Evolutionary conservation across 257 asterid genomes (phyloP), one percentile per base, ranked within the genome.

Genomic region (Ehretia macrophylla): DNA sequence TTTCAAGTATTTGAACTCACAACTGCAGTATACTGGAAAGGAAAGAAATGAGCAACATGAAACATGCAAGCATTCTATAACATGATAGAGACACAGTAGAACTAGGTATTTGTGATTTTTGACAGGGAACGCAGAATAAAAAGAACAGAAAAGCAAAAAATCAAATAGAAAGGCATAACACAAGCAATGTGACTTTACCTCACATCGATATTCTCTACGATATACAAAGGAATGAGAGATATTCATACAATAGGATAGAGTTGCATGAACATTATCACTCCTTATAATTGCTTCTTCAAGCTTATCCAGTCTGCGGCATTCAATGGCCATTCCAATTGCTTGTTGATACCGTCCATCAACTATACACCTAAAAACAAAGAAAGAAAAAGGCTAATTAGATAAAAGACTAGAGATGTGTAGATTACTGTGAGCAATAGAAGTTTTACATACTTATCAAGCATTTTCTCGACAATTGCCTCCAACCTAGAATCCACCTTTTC

Each of bases 401-500:
- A 48, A 69, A 17, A 42, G 12, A 55, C 17, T 51, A 64, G 14
- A 45, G 58, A 52, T 16, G 45, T 22, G 17, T 12, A 37, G 5
- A 14, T n/a, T 16, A 32, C 45, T 9, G 57, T 18, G 17, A 37
- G 56, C 35, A 23, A 14, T 35, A 46, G 27, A 32, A 68, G 60
- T 20, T 68, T 57, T 17, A 68, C 90, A 21, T 84, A 91, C 98
- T 88, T 91, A 52, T 91, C 95, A 68, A 91, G 98, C 95, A 91
- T 85, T 68, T 88, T 79, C 81, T 91, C 98, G 13, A 91, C 98
- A 65, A 91, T 88, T 16, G 93, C 92, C 79, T 91, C 98, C 72
- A 91, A 68, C 70, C 98, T 84, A 47, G 96, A 83, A 74, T 88
- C 98, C 68, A 88, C 75, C 35, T 69, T 74, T 17, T 77, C 77